Evolutionary conservation across 495 filamentous ascomycete species (phyloP), one percentile per base, ranked within the genome.

Genomic region (Clavariopsis aquatica): DNA sequence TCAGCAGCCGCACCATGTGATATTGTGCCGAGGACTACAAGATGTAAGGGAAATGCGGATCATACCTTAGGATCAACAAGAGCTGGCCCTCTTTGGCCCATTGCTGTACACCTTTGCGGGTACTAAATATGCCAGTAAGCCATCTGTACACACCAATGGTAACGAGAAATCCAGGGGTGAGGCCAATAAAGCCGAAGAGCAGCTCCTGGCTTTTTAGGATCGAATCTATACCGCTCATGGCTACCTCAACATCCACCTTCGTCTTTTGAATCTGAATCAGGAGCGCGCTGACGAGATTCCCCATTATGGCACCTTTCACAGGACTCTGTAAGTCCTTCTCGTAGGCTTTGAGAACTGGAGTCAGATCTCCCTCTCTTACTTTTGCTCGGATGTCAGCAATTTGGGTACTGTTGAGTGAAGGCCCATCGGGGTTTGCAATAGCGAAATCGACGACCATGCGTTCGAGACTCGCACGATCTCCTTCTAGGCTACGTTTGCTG

Each of bases 201-300:
- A 98, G 85, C 72, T 98, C 93, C 71, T 98, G 94, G 68, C 91
- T 96, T 78, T 93, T 96, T 13, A 98, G 79, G 22, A 98, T 80
- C 26, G 91, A 78, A 75, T 98, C 92, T 57, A 98, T 98, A 15
- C 94, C 94, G 58, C 89, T 89, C 73, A 98, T 89, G 17, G 94
- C 94, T 59, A 98, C 87, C 75, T 98, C 94, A 9, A 98, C 88
- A 69, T 98, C 94, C 27, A 98, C 94, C 78, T 98, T 98, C 0
- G 94, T 98, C 80, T 98, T 98, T 72, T 98, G 94, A 49, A 98
- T 85, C 72, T 98, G 94, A 49, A 98, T 96, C 29, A 98, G 81
- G 52, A 98, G 83, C 23, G 94, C 89, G 52, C 94, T 85, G 49
- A 97, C 79, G n/a, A 98, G 78, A 72, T 96, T 92, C 20, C 94